Base-by-base conservation (phyloP, 768 basidiomycete genomes). In the Pleurotus citrinopileatus region DNA sequence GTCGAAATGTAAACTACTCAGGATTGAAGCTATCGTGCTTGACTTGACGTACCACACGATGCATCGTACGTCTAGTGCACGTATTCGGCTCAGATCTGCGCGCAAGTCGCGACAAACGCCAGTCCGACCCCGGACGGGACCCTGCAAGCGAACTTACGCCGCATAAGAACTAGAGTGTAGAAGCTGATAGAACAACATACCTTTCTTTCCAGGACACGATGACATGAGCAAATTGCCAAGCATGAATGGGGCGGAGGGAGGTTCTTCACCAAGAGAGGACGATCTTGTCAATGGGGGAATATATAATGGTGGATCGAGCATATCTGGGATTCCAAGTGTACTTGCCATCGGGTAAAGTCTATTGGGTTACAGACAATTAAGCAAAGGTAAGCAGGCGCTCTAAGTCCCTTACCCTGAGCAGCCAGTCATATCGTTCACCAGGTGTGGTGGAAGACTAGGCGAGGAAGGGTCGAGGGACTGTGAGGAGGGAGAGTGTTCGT, bases 171-270 rank as follows among this genome's bases (percentile, higher is more conserved):
- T 29, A 10, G 37, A 19, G 27, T 38, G 46, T 46, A 20, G 37
- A 32, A 15, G 42, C 59, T n/a, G 42, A 32, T 10, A 42, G 36
- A 43, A 28, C 51, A 34, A 23, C 68, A 8, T 26, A 86, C 88
- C 86, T 78, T 97, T 94, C 70, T 98, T 98, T 3, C 95, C 95
- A 2, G 95, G 95, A 72, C 96, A 98, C 4, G 91, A 94, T 4
- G 90, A 93, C 27, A 98, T 68, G 47, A 87, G 79, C 19, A 98
- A 71, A 67, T 98, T 98, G n/a, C 95, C 95, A 7, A 96, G 69
- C 10, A 62, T 63, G 25, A 71, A 69, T 10, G 47, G 29, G 37
- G 55, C 45, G 34, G 25, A n/a, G 36, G 8, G 12, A 37, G 42
- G 15, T 17, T 13, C 44, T 22, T 32, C 36, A 42, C 34, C 23